Evolutionary conservation across 768 basidiomycete genomes (phyloP).

Genomic region (Chalciporus pseudorubinellus): DNA sequence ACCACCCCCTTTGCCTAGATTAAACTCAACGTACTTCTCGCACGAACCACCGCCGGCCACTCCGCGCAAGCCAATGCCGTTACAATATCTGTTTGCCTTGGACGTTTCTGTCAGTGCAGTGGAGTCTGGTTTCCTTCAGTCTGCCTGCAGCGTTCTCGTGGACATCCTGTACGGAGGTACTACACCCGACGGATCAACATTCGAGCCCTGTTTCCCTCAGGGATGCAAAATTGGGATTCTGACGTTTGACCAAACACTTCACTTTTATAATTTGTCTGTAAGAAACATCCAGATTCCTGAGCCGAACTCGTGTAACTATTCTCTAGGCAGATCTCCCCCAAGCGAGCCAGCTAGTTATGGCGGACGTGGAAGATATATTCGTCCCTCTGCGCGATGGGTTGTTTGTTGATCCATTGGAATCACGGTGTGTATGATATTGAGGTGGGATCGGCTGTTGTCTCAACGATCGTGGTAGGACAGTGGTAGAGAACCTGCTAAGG

Average conservation of each 20-base stretch:
- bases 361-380: constrained; percentile 93
- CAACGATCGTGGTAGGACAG: constrained; percentile 39
- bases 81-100: constrained; percentile 82
- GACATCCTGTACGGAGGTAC: constrained; percentile 62
- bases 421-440: constrained; percentile 49
- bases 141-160: constrained; percentile 62
- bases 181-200: constrained; percentile 38
- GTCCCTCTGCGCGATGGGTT: constrained; percentile 69
- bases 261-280: constrained; percentile 90
- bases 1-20: constrained; percentile 53
- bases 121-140: constrained; percentile 63
- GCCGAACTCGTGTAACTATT: constrained; percentile 18
- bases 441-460: neutral
- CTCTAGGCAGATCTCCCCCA: constrained; percentile 43
- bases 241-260: constrained; percentile 76
- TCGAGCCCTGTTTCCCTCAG: constrained; percentile 51
- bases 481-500: constrained; percentile 66
- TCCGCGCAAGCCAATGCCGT: constrained; percentile 54
- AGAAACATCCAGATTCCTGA: constrained; percentile 27
- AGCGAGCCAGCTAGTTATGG: constrained; percentile 72
- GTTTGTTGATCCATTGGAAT: constrained; percentile 72
- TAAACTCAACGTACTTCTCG: constrained; percentile 54
- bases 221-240: constrained; percentile 69
- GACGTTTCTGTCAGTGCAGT: constrained; percentile 76
- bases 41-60: constrained; percentile 46